phyloP scores from a whole-genome alignment of 2,329 filamentous ascomycete genomes.

The Aureobasidium melanogenum region DNA sequence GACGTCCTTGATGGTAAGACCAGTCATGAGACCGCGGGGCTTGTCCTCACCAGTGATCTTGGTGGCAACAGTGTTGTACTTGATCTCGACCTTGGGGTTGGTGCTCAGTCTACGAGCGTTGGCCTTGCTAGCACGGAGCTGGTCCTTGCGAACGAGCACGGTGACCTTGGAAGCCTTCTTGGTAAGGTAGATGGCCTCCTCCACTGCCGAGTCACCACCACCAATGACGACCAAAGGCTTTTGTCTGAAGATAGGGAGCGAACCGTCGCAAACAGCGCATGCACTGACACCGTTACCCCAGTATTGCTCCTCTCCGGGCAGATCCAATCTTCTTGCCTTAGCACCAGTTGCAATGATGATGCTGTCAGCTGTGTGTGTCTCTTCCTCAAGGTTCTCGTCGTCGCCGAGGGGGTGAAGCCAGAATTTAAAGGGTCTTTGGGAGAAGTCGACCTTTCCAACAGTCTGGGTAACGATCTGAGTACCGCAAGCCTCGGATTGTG shows the following conservation, averaged over 20 bases:
- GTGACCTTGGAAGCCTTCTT: constrained; percentile 96
- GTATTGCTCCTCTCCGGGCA: constrained; percentile 86
- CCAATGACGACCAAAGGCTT: constrained; percentile 94
- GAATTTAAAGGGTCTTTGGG: constrained; percentile 78
- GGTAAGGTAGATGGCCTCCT: constrained; percentile 94
- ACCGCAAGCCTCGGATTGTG: constrained; percentile 84
- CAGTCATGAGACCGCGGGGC: constrained; percentile 70
- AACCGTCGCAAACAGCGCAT: constrained; percentile 95
- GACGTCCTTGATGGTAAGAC: constrained; percentile 74
- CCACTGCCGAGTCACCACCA: constrained; percentile 91
- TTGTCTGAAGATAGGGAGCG: constrained; percentile 93
- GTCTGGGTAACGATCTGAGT: constrained; percentile 92
- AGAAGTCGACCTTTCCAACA: constrained; percentile 78
- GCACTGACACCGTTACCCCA: constrained; percentile 97
- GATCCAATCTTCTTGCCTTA: constrained; percentile 72
- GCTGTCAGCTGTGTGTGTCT: constrained; percentile 75
- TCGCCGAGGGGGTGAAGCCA: constrained; percentile 69
- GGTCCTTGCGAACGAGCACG: constrained; percentile 81
- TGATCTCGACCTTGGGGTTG: constrained; percentile 84
- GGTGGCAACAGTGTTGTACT: constrained; percentile 71
- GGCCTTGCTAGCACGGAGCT: constrained; percentile 77
- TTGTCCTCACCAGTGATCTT: constrained; percentile 80
- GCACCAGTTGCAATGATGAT: constrained; percentile 94
- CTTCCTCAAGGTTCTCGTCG: constrained; percentile 58
- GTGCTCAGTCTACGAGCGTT: constrained; percentile 79